Percentiles rank a stretch among this genome's conserved stretches.
Evolutionary conservation across 495 filamentous ascomycete genomes (phyloP).

Genomic region (Oidiodendron maius): DNA sequence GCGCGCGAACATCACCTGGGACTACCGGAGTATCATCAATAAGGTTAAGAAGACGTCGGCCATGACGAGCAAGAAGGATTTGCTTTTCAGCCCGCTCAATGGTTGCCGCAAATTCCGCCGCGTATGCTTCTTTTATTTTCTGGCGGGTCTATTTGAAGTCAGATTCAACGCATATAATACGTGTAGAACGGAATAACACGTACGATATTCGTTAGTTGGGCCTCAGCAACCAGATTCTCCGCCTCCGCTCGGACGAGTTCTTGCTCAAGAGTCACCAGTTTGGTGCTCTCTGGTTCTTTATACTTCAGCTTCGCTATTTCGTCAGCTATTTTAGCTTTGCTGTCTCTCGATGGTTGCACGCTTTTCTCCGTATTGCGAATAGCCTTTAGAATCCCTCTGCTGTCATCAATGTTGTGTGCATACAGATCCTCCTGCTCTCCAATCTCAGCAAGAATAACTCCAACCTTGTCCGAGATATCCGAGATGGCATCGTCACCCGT

Average conservation of each 20-base stretch:
- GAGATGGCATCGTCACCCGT: conserved; percentile 80
- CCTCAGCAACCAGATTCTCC: conserved; percentile 91
- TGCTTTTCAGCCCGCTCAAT: conserved; percentile 97
- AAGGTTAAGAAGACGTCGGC: conserved; percentile 73
- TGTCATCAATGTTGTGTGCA: conserved; percentile 81
- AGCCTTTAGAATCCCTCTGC: conserved; percentile 71
- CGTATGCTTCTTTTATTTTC: conserved; percentile 91
- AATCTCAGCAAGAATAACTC: conserved; percentile 83
- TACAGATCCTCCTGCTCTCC: conserved; percentile 88
- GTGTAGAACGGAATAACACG: conserved; percentile 16
- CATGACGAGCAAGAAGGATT: conserved; percentile 84
- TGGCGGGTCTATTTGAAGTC: conserved; percentile 60
- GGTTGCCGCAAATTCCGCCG: conserved; percentile 75
- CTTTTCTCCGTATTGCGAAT: conserved; percentile 88
- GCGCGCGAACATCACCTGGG: conserved; percentile 68
- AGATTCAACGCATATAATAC: background rate
- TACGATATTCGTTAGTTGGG: conserved; percentile 91
- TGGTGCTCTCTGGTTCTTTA: conserved; percentile 76
- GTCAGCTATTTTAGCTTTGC: conserved; percentile 76
- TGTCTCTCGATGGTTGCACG: conserved; percentile 86
- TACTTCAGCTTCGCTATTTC: conserved; percentile 85
- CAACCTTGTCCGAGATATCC: conserved; percentile 90
- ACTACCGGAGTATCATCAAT: conserved; percentile 90
- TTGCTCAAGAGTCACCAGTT: conserved; percentile 80
- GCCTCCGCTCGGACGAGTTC: conserved; percentile 94